Percentiles rank a stretch among this genome's conserved stretches.
These are phyloP conservation scores for Haplosporangium sp. DNA, from an alignment of 371 early-diverging fungal genomes.

Conservation along the genomic window DNA sequence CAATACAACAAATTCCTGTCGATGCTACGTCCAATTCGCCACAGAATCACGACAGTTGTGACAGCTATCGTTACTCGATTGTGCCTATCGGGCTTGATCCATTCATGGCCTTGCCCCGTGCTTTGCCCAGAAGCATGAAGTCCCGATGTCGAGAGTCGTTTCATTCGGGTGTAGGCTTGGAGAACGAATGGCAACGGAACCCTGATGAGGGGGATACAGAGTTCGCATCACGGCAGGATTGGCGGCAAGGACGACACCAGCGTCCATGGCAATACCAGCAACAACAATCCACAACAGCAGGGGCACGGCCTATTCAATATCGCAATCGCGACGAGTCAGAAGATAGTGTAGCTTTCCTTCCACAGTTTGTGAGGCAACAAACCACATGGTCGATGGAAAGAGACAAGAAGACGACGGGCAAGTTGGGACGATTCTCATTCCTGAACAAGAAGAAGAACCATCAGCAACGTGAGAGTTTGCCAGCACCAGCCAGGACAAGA, in stretches of 20 bases:
- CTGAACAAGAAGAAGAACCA: slow-evolving; percentile 2
- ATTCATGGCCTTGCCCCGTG: slow-evolving; percentile 47
- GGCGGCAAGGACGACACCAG: too few species aligned
- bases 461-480: slow-evolving; percentile 9
- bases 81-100: slow-evolving; percentile 34
- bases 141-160: slow-evolving; percentile 19
- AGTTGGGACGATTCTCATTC: slow-evolving; percentile 5
- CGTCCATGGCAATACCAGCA: too few species aligned
- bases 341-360: neutral
- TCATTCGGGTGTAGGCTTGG: slow-evolving; percentile 2
- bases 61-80: neutral
- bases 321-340: neutral
- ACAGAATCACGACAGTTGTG: too few species aligned
- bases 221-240: slow-evolving; percentile 7
- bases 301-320: too few species aligned
- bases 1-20: too few species aligned
- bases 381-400: neutral
- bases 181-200: slow-evolving; percentile 1
- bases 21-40: too few species aligned
- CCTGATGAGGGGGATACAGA: slow-evolving; percentile 2
- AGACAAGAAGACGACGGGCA: slow-evolving; percentile 2
- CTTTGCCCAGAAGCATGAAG: slow-evolving; percentile 24
- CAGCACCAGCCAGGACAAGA: neutral
- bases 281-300: too few species aligned
- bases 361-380: neutral